These are phyloP conservation scores for Chlamydomonas sphaeroides DNA, from an alignment of 139 green algal species.

Conservation along the genomic window DNA sequence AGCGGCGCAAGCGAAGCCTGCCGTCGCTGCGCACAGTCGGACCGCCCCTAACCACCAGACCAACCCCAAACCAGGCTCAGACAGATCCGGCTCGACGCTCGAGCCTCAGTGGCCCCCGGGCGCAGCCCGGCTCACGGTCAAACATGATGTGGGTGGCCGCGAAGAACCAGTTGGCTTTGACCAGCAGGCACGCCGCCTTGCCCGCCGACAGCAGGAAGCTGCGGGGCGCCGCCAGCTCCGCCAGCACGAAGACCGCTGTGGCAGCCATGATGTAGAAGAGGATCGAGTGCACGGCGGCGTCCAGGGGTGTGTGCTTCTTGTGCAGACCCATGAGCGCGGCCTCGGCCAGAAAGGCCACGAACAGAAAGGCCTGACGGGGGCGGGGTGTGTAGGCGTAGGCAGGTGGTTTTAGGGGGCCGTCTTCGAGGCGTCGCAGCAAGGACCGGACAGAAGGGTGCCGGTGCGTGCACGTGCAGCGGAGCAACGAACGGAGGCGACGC, in stretches of 20 bases:
- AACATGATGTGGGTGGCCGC: slow-evolving; percentile 19
- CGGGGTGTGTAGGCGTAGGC: not conserved
- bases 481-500: too few relatives aligned
- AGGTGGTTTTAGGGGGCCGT: too few relatives aligned
- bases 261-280: slow-evolving; percentile 53
- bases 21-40: not conserved
- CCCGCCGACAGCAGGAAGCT: slow-evolving; percentile 26
- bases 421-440: too few relatives aligned
- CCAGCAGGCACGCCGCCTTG: not conserved
- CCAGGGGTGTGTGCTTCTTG: slow-evolving; percentile 68
- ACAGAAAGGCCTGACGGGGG: slow-evolving; percentile 62
- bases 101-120: not conserved
- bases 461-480: too few relatives aligned
- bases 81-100: not conserved
- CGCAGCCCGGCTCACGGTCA: not conserved
- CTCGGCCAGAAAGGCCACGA: slow-evolving; percentile 66
- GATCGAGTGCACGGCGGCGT: slow-evolving; percentile 67
- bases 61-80: not conserved
- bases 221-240: slow-evolving; percentile 1
- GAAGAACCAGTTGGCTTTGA: slow-evolving; percentile 35
- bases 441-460: too few relatives aligned
- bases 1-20: not conserved
- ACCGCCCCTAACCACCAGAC: not conserved
- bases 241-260: slow-evolving; percentile 7
- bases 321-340: slow-evolving; percentile 76